Base-by-base conservation (phyloP, 305 asterid genomes). In the Fraxinus nigra region DNA sequence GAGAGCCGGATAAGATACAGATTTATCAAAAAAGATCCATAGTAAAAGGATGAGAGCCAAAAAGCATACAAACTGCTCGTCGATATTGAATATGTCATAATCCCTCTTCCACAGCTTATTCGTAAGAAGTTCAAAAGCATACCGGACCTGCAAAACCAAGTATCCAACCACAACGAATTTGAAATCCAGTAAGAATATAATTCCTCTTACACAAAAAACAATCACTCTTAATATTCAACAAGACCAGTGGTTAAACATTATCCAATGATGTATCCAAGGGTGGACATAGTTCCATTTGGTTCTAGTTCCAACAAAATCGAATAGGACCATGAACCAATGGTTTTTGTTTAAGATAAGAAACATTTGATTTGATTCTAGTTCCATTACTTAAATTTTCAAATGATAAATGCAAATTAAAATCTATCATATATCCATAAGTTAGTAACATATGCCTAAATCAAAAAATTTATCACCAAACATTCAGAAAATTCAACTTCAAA, bases 101-200 rank as follows among this genome's bases (percentile, higher is more conserved):
- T 96, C 98, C 89, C 99, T 91, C 93, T 94, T 94, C 98, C 93
- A 86, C 28, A 89, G 40, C 85, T 87, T 87, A 89, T 96, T 89
- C 56, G 97, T 84, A 90, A 94, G 90, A 85, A 96, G 84, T 93
- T 96, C 98, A 85, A 86, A 96, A 40, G 98, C 98, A 90, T 96
- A 96, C 72, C 83, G 97, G 81, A 91, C 97, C 99, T 96, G 96
- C 82, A 86, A 89, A 87, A 88, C 82, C 76, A 54, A 54, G 26
- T 54, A 54, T 6, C 24, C 65, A 82, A 80, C 74, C 81, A 79
- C 43, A 79, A 78, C 10, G 20, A 51, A 51, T 51, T 78, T 82
- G 38, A 54, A 56, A 35, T 73, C 85, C 56, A 81, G 79, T 40
- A 79, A 82, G 69, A 75, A 51, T 28, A 26, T 46, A 33, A 20